Evolutionary conservation across 768 basidiomycete genomes (phyloP).

Genomic region (Trametes cinnabarina): DNA sequence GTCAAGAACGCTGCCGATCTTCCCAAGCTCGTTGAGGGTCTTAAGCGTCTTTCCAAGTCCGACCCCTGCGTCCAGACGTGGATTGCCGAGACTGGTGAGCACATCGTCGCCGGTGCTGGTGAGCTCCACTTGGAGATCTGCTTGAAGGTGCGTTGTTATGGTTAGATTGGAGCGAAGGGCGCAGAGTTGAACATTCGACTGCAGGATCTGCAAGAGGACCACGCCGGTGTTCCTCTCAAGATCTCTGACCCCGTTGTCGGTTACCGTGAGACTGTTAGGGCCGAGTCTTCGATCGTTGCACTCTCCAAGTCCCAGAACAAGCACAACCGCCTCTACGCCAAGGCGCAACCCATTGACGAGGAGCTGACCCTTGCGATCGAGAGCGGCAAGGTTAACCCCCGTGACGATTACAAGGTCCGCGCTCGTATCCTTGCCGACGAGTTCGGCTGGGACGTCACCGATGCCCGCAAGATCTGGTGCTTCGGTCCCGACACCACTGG

Average conservation of each 20-base stretch:
- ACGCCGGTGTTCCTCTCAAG: conserved; percentile 98
- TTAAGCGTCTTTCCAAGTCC: conserved; percentile 99
- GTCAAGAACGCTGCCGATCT: conserved; percentile 99
- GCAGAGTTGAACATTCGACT: background rate
- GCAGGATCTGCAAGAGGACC: conserved; percentile 98
- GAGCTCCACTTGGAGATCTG: conserved; percentile 99
- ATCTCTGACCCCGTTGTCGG: conserved; percentile 97
- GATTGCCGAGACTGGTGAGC: conserved; percentile 91
- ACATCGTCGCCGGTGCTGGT: conserved; percentile 99
- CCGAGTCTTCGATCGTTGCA: conserved; percentile 93
- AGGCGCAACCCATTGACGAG: conserved; percentile 91
- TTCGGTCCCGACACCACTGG: conserved; percentile 99
- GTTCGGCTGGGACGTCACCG: conserved; percentile 97
- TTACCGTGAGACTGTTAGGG: conserved; percentile 95
- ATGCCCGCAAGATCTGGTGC: conserved; percentile 99
- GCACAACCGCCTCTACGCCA: conserved; percentile 97
- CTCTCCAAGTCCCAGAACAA: conserved; percentile 99
- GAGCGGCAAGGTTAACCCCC: conserved; percentile 74
- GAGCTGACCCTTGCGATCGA: conserved; percentile 95
- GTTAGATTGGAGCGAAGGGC: no score
- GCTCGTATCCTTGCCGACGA: conserved; percentile 96
- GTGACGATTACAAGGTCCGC: conserved; percentile 97
- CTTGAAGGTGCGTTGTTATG: conserved; percentile 68
- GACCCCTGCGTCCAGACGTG: conserved; percentile 98
- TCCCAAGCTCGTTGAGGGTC: conserved; percentile 99